These are phyloP conservation scores for Rhizodiscina lignyota DNA, from an alignment of 495 filamentous ascomycete genomes.

Conservation along the genomic window DNA sequence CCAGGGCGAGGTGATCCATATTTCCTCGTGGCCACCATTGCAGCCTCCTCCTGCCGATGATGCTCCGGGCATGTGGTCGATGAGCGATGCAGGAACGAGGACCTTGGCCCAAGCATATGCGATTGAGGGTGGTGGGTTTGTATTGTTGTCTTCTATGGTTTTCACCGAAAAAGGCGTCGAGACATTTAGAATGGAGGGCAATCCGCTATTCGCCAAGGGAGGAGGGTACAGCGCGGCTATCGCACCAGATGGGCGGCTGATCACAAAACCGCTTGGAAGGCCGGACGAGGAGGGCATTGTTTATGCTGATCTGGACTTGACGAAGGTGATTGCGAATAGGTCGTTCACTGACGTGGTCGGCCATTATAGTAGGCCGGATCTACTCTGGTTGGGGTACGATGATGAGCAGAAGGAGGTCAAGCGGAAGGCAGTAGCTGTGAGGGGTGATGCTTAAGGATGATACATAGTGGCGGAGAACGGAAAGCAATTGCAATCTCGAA, in stretches of 20 bases:
- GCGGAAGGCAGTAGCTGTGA: too few relatives aligned
- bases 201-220: constrained; percentile 20
- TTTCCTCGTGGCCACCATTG: constrained; percentile 37
- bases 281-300: constrained; percentile 27
- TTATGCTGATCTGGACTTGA: constrained; percentile 30
- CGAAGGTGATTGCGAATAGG: constrained; percentile 19
- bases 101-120: too few relatives aligned
- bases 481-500: too few relatives aligned
- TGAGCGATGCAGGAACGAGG: too few relatives aligned
- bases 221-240: constrained; percentile 33
- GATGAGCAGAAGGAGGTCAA: constrained; percentile 18
- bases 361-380: constrained; percentile 37
- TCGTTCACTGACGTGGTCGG: constrained; percentile 29
- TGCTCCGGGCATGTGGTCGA: too few relatives aligned
- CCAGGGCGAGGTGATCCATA: constrained; percentile 36
- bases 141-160: too few relatives aligned
- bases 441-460: too few relatives aligned
- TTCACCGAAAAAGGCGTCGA: constrained; percentile 32
- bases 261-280: constrained; percentile 25
- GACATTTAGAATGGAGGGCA: constrained; percentile 18
- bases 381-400: constrained; percentile 34
- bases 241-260: constrained; percentile 33
- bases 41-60: too few relatives aligned
- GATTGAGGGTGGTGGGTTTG: too few relatives aligned
- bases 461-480: too few relatives aligned